These are phyloP conservation scores for Panaeolus cyanescens DNA, from an alignment of 768 basidiomycete species.

Conservation along the genomic window DNA sequence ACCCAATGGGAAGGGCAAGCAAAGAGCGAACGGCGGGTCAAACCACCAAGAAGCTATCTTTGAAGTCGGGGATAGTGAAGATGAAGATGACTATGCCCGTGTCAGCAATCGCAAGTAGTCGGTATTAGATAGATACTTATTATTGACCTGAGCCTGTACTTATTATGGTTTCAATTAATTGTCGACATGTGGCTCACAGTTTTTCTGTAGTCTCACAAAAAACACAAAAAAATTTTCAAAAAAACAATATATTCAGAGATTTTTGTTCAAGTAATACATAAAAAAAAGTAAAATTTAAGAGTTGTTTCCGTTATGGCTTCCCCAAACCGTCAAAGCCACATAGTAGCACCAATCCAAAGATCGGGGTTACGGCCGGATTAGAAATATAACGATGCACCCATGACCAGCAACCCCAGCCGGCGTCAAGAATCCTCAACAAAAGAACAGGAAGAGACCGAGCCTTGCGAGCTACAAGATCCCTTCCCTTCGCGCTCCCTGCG, in stretches of 20 bases:
- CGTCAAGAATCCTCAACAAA: constrained; percentile 56
- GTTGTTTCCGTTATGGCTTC: constrained; percentile 81
- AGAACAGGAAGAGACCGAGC: constrained; percentile 35
- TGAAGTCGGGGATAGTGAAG: constrained; percentile 60
- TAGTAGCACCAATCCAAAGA: constrained; percentile 54
- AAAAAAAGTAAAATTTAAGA: not conserved
- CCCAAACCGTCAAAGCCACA: constrained; percentile 82
- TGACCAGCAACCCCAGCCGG: constrained; percentile 43
- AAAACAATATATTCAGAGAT: not conserved
- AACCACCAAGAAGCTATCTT: constrained; percentile 46
- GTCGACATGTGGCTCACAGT: too few relatives aligned
- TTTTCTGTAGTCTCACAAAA: too few relatives aligned
- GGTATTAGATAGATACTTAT: constrained; percentile 10
- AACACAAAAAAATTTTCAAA: too few relatives aligned
- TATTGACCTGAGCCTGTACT: not conserved
- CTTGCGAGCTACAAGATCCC: constrained; percentile 4
- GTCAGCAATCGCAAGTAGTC: constrained; percentile 11
- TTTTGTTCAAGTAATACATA: not conserved
- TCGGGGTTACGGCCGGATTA: constrained; percentile 66
- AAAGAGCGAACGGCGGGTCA: constrained; percentile 32
- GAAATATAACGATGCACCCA: constrained; percentile 76
- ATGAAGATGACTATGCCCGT: constrained; percentile 37
- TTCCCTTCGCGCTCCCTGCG: constrained; percentile 9
- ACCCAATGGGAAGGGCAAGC: constrained; percentile 48
- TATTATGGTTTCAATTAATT: not conserved